Conservation (phyloP, 2,329 filamentous ascomycete species). For the Ceratocystis albifundus region DNA sequence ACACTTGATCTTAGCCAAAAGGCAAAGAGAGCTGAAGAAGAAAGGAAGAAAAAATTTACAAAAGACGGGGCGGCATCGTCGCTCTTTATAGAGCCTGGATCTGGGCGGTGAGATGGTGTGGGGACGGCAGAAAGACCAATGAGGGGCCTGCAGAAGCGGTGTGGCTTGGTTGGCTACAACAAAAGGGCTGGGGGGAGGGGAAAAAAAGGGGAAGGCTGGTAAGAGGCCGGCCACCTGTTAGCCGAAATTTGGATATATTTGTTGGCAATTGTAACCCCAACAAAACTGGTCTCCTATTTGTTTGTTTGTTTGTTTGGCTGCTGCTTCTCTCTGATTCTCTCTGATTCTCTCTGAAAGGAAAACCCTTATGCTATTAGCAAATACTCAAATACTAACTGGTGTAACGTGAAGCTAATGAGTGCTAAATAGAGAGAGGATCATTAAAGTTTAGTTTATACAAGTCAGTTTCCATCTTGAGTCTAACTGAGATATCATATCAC, state of each 20-base stretch:
- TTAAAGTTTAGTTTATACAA: neutral
- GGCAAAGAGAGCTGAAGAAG: conserved; percentile 26
- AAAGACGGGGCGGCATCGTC: neutral
- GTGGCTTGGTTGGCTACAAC: neutral
- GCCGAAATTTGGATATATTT: neutral
- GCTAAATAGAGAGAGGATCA: neutral
- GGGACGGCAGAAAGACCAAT: neutral
- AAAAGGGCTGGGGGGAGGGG: neutral
- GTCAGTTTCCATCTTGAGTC: neutral
- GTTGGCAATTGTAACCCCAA: neutral
- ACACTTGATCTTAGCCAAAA: conserved; percentile 83
- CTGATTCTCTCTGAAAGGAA: neutral
- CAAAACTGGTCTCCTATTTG: neutral
- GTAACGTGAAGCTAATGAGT: neutral
- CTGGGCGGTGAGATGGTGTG: neutral
- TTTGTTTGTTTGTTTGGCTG: neutral
- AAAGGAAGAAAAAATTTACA: conserved; percentile 19
- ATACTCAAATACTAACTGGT: neutral
- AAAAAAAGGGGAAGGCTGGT: neutral
- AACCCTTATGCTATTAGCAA: neutral
- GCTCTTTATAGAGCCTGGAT: conserved; percentile 13
- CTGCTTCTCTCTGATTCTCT: neutral
- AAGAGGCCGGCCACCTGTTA: neutral
- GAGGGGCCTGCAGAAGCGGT: neutral
- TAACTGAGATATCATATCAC: neutral